Base-by-base conservation (phyloP, 208 protist genomes). In the Histomonas meleagridis region DNA sequence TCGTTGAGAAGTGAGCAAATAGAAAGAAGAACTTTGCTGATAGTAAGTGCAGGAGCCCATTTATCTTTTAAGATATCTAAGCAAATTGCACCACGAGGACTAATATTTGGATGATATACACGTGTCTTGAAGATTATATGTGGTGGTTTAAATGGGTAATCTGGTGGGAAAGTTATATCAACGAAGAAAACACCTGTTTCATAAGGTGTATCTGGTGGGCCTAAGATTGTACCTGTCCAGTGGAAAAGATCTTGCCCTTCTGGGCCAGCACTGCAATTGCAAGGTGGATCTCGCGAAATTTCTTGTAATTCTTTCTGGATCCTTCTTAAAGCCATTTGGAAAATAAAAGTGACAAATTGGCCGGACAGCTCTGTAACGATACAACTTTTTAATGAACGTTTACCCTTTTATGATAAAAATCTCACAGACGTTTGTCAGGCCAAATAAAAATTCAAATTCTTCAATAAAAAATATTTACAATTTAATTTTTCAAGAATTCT, bases 1-100 rank as follows among this genome's bases (percentile, higher is more conserved):
- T 99, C 98, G 62, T 97, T 98, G 40, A 99, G 95, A 92, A 99
- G 93, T 57, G 97, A 98, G 94, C 96, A 98, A 92, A 99, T 97
- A 26, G 98, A 99, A 32, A 99, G 95, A 92, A 99, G 94, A 86
- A 99, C 98, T 97, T 98, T 60, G 96, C 76, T 97, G 91, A 99
- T 99, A 26, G 98, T 99, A 32, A 99, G 94, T 62, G 97, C 97
- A 78, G 98, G 97, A 57, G 94, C 96, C 97, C 97, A 98, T 94
- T 98, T 96, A 90, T 98, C 95, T 93, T 98, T 98, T 91, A 99
- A 94, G 92, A 99, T 99, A 94, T 99, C 97, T 16, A 99, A 95
- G 95, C 97, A 99, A 92, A 99, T 99, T 76, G 95, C 96, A 78
- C 98, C 98, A 92, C 97, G 98, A 91, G 94, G 95, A 95, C 98